Base-by-base conservation (phyloP, 345 rosid species). In the Zanthoxylum bungeanum region DNA sequence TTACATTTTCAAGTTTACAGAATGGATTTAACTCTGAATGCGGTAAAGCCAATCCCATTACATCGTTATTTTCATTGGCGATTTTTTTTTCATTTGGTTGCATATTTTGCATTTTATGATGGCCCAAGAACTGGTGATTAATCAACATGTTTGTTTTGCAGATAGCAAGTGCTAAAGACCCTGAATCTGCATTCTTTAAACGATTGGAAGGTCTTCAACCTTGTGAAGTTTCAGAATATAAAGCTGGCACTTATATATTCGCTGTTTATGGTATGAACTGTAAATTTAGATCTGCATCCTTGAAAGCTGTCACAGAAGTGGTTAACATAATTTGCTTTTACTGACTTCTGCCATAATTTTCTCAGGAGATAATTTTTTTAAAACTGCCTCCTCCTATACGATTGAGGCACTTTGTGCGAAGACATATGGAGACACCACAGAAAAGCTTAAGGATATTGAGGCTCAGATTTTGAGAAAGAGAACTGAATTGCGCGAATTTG, bases 181-280 rank as follows among this genome's bases (percentile, higher is more conserved):
- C 98, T 21, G 99, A 96, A 81, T 91, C 99, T 58, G 97, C 97
- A 25, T 96, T 96, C 83, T 96, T 96, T 72, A 96, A 93, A 81
- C 82, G 91, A 76, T 73, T 96, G 86, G 99, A 96, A 85, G 99
- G 99, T 76, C 95, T 96, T 76, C 99, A 93, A 83, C 99, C 99
- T 73, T 96, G 98, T 70, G 99, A 93, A 82, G 92, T 93, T 75
- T 87, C 89, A 9, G 96, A 91, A 86, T 79, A 93, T 60, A 96
- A 91, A 85, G 87, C 99, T 39, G 99, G 99, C 82, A 89, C 96
- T 46, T 98, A 96, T 82, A 93, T 96, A 76, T 96, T 96, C 51
- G 99, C 99, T 19, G 98, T 93, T 73, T 96, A 93, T 77, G 99
- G 99, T 96, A 82, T 49, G 87, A 68, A 70, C 46, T 17, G 40